Base-by-base conservation (phyloP, 305 asterid genomes). In the Fraxinus paxiana region DNA sequence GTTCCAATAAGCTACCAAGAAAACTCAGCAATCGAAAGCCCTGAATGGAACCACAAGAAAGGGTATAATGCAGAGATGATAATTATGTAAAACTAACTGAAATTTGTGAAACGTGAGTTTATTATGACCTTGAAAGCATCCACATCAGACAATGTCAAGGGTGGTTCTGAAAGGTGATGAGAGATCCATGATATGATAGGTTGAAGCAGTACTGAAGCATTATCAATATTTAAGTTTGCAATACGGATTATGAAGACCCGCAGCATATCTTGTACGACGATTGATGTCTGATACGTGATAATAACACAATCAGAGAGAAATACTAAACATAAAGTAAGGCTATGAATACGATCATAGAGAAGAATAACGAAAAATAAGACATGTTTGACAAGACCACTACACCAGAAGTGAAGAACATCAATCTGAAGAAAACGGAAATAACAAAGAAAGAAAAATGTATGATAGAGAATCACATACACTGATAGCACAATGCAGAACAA, bases 161-260 rank as follows among this genome's bases (percentile, higher is more conserved):
- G 85, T 82, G 89, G 85, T 82, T 88, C 94, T 83, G 86, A 88
- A 79, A 94, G 87, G 81, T 85, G 89, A 79, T 85, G 85, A 69
- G 86, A 77, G 79, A 87, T 79, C 87, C 85, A 83, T 69, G 84
- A 83, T 72, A 92, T 74, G 77, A 90, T 83, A 73, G 98, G 98
- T 83, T 83, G 91, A 85, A 93, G 86, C 87, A 95, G 88, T 35
- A 85, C 77, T 15, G 94, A 90, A 85, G 94, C 98, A 90, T 84
- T 87, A 78, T 90, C 94, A 83, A 86, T 77, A 81, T 89, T 89
- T 76, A 92, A 84, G 88, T 91, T 86, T 46, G 97, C 94, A 78
- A 93, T 87, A 77, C 98, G 95, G 85, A 90, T 77, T 75, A 95
- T 87, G 87, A 95, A 92, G 67, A 95, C 91, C 51, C 98, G 94